Evolutionary conservation across 768 basidiomycete genomes (phyloP).

Genomic region (Naganishia kalamii): DNA sequence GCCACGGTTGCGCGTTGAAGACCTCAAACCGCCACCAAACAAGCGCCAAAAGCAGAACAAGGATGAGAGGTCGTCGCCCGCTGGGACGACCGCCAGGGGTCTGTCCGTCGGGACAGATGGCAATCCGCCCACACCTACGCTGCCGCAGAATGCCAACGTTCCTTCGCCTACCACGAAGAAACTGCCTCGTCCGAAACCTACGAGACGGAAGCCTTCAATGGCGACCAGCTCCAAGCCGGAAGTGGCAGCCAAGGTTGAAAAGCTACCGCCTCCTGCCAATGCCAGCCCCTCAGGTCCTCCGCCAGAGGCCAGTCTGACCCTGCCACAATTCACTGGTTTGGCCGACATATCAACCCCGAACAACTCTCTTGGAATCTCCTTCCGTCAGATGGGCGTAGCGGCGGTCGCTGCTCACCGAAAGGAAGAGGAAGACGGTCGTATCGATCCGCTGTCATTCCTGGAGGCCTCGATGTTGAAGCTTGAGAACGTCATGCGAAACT

Average conservation of each 20-base stretch:
- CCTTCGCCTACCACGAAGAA: conserved; percentile 14
- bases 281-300: not conserved
- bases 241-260: not conserved
- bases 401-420: conserved; percentile 7
- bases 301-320: not conserved
- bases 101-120: conserved; percentile 1
- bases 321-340: conserved; percentile 10
- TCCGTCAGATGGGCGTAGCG: conserved; percentile 12
- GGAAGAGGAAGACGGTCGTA: conserved; percentile 16
- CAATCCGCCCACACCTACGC: conserved; percentile 6
- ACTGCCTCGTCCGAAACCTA: conserved; percentile 6
- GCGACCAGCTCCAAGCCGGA: conserved; percentile 1
- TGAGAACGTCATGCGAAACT: conserved; percentile 10
- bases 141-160: not conserved
- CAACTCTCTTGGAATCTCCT: conserved; percentile 14
- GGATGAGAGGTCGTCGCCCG: conserved; percentile 13
- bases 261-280: not conserved
- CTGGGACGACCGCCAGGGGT: not conserved
- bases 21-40: conserved; percentile 24
- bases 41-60: conserved; percentile 21
- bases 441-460: conserved; percentile 12
- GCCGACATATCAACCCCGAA: not conserved
- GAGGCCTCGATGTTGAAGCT: not conserved
- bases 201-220: not conserved
- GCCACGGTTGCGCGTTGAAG: conserved; percentile 22